These are phyloP conservation scores for Fragilaria crotonensis DNA, from an alignment of 108 stramenopile genomes.

Conservation along the genomic window DNA sequence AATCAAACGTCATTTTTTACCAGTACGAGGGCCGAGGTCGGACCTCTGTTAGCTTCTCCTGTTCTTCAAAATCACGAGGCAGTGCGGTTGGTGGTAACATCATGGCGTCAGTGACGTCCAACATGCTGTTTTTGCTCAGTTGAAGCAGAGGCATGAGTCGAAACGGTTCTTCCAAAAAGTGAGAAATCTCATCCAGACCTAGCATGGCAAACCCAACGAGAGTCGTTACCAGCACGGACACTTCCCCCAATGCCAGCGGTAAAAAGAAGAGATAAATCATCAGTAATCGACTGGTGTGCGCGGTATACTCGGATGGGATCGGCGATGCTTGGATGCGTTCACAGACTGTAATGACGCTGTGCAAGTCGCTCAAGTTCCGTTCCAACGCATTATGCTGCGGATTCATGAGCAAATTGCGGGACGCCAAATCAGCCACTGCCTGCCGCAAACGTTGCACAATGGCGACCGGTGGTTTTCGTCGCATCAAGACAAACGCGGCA, in stretches of 20 bases:
- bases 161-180: conserved; percentile 48
- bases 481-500: conserved; percentile 25
- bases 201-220: conserved; percentile 46
- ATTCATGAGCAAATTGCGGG: conserved; percentile 13
- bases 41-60: not conserved
- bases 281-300: conserved; percentile 31
- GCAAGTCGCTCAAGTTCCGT: conserved; percentile 20
- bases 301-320: conserved; percentile 39
- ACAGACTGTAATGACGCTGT: conserved; percentile 20
- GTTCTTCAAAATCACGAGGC: not conserved
- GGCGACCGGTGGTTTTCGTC: conserved; percentile 38
- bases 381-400: conserved; percentile 31
- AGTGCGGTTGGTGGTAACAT: conserved; percentile 26
- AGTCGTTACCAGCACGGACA: conserved; percentile 13
- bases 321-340: conserved; percentile 37
- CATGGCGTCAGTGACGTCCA: conserved; percentile 38
- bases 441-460: conserved; percentile 35
- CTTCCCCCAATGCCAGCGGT: conserved; percentile 25
- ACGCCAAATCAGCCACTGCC: conserved; percentile 19
- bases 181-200: conserved; percentile 42
- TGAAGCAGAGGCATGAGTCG: conserved; percentile 38
- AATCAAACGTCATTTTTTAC: too few relatives aligned
- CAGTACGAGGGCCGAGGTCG: not conserved
- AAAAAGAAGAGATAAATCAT: conserved; percentile 35
- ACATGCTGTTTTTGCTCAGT: conserved; percentile 27